These are phyloP conservation scores for Echria macrotheca DNA, from an alignment of 495 filamentous ascomycete species.

Conservation along the genomic window DNA sequence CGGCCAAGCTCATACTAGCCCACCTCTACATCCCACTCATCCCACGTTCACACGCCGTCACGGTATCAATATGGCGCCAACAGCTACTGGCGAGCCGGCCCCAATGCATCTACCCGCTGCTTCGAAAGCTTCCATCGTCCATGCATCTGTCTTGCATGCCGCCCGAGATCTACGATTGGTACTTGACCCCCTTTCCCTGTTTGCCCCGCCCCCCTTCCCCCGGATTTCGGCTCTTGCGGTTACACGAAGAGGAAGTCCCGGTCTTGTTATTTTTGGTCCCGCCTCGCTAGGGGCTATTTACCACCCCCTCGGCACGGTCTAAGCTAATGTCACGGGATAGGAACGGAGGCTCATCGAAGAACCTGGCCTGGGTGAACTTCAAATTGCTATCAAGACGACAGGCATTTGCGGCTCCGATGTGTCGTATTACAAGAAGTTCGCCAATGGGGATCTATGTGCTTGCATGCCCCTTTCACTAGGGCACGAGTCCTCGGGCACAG, in stretches of 20 bases:
- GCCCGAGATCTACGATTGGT: constrained; percentile 48
- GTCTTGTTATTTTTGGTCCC: constrained; percentile 17
- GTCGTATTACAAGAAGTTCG: constrained; percentile 79
- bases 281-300: constrained; percentile 13
- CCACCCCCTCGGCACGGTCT: constrained; percentile 9
- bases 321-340: constrained; percentile 25
- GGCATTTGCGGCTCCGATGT: constrained; percentile 82
- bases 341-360: constrained; percentile 44
- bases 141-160: constrained; percentile 48
- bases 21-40: constrained; percentile 28
- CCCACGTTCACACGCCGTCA: constrained; percentile 24
- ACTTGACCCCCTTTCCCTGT: constrained; percentile 17
- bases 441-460: constrained; percentile 76
- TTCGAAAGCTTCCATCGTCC: constrained; percentile 39
- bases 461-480: constrained; percentile 68
- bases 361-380: constrained; percentile 54
- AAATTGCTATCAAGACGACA: constrained; percentile 68
- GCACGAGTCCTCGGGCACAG: constrained; percentile 71
- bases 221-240: constrained; percentile 19
- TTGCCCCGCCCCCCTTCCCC: background rate
- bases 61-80: constrained; percentile 42
- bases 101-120: constrained; percentile 41
- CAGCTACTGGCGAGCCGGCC: constrained; percentile 35
- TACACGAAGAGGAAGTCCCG: constrained; percentile 20
- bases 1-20: constrained; percentile 21